A percentile compares a stretch with the other conserved stretches of the same genome.
phyloP scores from a whole-genome alignment of 441 rosid species.

The Arabidopsis lyrata region DNA sequence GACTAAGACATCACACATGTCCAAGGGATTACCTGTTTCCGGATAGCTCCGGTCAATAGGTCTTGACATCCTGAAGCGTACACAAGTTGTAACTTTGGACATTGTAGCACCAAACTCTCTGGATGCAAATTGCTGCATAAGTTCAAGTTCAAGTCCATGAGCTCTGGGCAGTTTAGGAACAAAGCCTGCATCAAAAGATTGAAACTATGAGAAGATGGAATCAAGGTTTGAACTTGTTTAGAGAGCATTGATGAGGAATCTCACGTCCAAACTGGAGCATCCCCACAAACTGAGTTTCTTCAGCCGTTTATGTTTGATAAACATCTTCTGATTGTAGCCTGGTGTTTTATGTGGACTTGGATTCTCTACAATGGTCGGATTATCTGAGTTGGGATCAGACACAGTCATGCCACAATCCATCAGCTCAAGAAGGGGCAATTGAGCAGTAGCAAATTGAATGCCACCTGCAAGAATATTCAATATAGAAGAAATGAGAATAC shows the following conservation, averaged over 20 bases:
- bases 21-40: constrained; percentile 67
- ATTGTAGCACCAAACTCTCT: constrained; percentile 82
- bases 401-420: constrained; percentile 98
- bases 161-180: constrained; percentile 87
- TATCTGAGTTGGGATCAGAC: constrained; percentile 62
- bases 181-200: constrained; percentile 71
- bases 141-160: constrained; percentile 81
- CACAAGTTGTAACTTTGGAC: constrained; percentile 79
- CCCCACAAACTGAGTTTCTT: constrained; percentile 98
- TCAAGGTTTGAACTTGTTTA: neutral
- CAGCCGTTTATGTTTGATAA: constrained; percentile 77
- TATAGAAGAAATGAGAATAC: constrained; percentile 28
- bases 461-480: constrained; percentile 67
- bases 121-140: constrained; percentile 83
- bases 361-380: constrained; percentile 49
- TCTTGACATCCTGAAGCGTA: constrained; percentile 84
- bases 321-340: constrained; percentile 80
- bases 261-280: constrained; percentile 93
- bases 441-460: constrained; percentile 95
- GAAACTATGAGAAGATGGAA: constrained; percentile 36
- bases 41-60: constrained; percentile 63
- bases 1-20: neutral
- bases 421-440: constrained; percentile 89
- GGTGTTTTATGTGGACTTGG: constrained; percentile 49
- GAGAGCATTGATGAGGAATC: constrained; percentile 38